Evolutionary conservation across 352 stramenopile genomes (phyloP).

Genomic region (Globisporangium nodosum): DNA sequence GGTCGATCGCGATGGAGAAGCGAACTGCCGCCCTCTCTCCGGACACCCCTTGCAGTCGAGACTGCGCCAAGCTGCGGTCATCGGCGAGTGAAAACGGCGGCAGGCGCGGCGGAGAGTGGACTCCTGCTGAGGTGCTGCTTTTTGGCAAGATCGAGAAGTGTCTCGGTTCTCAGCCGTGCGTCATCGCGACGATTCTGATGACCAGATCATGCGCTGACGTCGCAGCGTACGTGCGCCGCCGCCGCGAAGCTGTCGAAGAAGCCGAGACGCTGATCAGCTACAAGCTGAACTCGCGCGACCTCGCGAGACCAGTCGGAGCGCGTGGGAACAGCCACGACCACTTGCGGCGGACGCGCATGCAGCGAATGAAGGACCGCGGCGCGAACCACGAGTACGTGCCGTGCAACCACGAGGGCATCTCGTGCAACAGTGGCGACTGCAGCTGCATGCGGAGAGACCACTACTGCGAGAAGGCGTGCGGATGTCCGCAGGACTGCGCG

Average conservation of each 20-base stretch:
- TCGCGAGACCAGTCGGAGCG: slow-evolving; percentile 26
- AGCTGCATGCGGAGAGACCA: slow-evolving; percentile 80
- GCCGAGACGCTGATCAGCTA: slow-evolving; percentile 2
- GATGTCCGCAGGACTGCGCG: slow-evolving; percentile 55
- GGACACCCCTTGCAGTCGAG: slow-evolving; percentile 20
- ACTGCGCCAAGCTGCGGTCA: slow-evolving; percentile 16
- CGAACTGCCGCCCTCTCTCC: slow-evolving; percentile 18
- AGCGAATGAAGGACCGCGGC: slow-evolving; percentile 79
- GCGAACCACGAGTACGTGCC: slow-evolving; percentile 71
- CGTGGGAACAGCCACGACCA: slow-evolving; percentile 66
- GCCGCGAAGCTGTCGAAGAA: background rate
- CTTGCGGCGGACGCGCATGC: slow-evolving; percentile 54
- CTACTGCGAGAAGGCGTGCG: slow-evolving; percentile 69
- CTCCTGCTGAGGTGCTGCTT: slow-evolving; percentile 31
- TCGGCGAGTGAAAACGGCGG: background rate
- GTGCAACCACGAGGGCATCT: slow-evolving; percentile 46
- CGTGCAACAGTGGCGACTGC: slow-evolving; percentile 62
- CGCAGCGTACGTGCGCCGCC: slow-evolving; percentile 13
- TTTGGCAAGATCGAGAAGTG: slow-evolving; percentile 34
- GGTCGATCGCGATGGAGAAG: slow-evolving; percentile 27
- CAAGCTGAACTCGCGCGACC: slow-evolving; percentile 2
- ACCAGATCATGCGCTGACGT: slow-evolving; percentile 45
- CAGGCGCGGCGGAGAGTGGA: slow-evolving; percentile 18
- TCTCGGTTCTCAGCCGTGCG: slow-evolving; percentile 35
- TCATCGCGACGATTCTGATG: slow-evolving; percentile 27